phyloP scores from a whole-genome alignment of 306 rosid genomes.

The Vigna reflexopilosa region DNA sequence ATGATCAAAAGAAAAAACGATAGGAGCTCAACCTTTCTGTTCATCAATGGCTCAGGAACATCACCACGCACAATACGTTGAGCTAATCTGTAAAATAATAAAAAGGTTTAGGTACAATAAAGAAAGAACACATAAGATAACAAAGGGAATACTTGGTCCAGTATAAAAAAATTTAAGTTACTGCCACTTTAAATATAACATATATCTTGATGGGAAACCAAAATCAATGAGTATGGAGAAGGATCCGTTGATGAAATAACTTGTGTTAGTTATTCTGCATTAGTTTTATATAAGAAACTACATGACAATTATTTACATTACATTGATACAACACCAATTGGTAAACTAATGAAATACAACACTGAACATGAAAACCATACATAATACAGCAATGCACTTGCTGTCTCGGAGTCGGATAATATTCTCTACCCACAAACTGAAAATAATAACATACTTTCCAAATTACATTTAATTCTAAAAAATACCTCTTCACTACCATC shows the following conservation, averaged over 20 bases:
- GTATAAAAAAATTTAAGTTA: constrained; percentile 3
- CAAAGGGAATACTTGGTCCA: constrained; percentile 1
- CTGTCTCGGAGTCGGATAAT: background rate
- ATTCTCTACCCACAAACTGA: background rate
- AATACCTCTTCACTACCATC: background rate
- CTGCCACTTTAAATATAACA: constrained; percentile 11
- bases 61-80: constrained; percentile 97
- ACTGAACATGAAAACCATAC: background rate
- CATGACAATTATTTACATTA: background rate
- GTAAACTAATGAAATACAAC: background rate
- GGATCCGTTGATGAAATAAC: background rate
- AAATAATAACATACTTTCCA: background rate
- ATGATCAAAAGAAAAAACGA: constrained; percentile 26
- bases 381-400: background rate
- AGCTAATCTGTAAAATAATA: constrained; percentile 76
- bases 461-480: background rate
- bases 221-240: background rate
- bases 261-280: background rate
- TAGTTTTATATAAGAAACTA: background rate
- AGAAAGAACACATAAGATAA: constrained; percentile 6
- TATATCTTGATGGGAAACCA: background rate
- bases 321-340: background rate
- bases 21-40: constrained; percentile 69
- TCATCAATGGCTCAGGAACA: constrained; percentile 95
- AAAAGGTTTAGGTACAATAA: constrained; percentile 21